Conservation (phyloP, 2,329 filamentous ascomycete species). For the Basipetospora chlamydospora region DNA sequence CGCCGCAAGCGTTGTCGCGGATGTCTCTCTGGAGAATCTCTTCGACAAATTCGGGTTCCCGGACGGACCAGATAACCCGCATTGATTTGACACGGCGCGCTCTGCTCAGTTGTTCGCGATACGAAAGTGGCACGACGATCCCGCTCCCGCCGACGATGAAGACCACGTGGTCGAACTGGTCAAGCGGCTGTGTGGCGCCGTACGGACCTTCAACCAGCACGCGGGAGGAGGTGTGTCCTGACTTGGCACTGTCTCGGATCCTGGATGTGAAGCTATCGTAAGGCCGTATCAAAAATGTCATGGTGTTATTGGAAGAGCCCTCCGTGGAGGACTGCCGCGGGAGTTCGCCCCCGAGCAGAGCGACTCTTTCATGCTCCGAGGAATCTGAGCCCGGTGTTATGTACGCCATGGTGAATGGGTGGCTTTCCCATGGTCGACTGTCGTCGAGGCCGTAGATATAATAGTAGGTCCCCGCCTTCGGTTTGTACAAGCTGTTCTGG, state of each 20-base stretch:
- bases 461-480: constrained; percentile 27
- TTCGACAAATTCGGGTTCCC: constrained; percentile 22
- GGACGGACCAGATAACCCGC: constrained; percentile 27
- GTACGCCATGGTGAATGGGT: constrained; percentile 31
- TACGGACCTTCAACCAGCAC: constrained; percentile 31
- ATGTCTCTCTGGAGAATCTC: constrained; percentile 21
- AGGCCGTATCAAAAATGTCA: constrained; percentile 30
- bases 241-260: constrained; percentile 17
- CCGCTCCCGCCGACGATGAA: constrained; percentile 31
- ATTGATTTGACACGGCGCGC: constrained; percentile 12
- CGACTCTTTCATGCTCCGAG: constrained; percentile 16
- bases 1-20: constrained; percentile 12
- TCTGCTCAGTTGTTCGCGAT: constrained; percentile 16
- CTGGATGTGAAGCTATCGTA: constrained; percentile 29
- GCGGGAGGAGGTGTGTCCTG: constrained; percentile 13
- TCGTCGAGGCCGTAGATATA: constrained; percentile 28
- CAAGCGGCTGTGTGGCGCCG: constrained; percentile 23
- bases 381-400: not conserved
- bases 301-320: constrained; percentile 8
- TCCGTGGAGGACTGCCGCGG: not conserved
- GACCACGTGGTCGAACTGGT: constrained; percentile 22
- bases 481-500: constrained; percentile 17
- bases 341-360: constrained; percentile 14
- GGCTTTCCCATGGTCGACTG: constrained; percentile 29
- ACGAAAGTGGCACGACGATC: constrained; percentile 26